Base-by-base conservation (phyloP, 352 stramenopile species). In the Phytophthora pluvialis region DNA sequence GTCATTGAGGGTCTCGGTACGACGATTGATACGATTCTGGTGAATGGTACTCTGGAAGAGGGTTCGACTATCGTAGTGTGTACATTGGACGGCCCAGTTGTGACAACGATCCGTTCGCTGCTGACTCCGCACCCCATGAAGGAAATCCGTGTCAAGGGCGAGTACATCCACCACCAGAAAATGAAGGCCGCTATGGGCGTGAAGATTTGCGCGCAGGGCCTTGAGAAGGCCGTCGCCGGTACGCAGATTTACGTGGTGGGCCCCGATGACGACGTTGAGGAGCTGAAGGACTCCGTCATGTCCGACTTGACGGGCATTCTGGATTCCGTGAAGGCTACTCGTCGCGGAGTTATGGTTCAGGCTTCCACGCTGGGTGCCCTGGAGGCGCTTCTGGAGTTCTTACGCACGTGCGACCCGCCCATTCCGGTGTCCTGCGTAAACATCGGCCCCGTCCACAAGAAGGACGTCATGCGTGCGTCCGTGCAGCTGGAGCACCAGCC, bases 101-200 rank as follows among this genome's bases (percentile, higher is more conserved):
- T 99, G 6, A 98, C 98, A 18, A 96, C 73, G 70, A 97, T 99
- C 82, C 88, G 97, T 59, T 98, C 97, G 26, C 78, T 99, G 40
- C 70, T 99, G 39, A 99, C 98, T n/a, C 98, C 98, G 50, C 97
- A 98, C 64, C 97, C 97, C 5, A 98, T 97, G 80, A 92, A 98
- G 61, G 98, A 99, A 76, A 99, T 99, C 72, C 93, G 97, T 56
- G 84, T 98, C 57, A 97, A 97, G 81, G 86, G 83, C 32, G 89
- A 95, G 58, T 97, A 96, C 72, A 81, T 99, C 52, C 96, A 99
- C 76, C 97, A 99, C 78, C 95, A 98, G 53, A 85, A 89, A 61
- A 97, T 99, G 67, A 97, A 98, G 64, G 98, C 95, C 25, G 98
- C 98, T n/a, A 98, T 99, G 76, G 97, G 98, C 67, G 92, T 99